These are phyloP conservation scores for Microcos paniculata DNA, from an alignment of 345 rosid species.

Conservation along the genomic window DNA sequence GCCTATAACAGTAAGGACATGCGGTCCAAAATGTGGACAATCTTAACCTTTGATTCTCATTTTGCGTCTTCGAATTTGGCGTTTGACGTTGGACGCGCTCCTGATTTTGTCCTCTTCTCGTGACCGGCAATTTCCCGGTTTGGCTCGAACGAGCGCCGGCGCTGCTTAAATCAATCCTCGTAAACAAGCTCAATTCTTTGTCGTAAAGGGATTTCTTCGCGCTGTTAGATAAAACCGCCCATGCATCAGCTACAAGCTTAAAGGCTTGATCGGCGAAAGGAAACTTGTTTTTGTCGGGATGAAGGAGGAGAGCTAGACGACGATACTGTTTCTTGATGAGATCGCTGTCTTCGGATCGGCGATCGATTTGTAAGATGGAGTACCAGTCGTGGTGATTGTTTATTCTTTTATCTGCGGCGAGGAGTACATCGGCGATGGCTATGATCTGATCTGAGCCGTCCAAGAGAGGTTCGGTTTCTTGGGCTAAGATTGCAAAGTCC, in stretches of 20 bases:
- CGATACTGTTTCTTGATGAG: conserved; percentile 81
- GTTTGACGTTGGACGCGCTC: neutral
- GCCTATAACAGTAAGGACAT: conserved; percentile 79
- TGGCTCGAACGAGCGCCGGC: neutral
- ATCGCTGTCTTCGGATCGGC: conserved; percentile 50
- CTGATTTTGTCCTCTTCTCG: conserved; percentile 28
- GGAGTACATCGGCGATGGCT: conserved; percentile 78
- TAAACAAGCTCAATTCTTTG: conserved; percentile 47
- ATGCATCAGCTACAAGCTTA: conserved; percentile 76
- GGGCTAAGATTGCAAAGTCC: conserved; percentile 81
- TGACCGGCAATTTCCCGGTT: conserved; percentile 40
- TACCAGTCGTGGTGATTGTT: conserved; percentile 76
- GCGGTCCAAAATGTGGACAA: conserved; percentile 81
- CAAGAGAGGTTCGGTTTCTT: conserved; percentile 76
- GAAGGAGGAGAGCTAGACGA: conserved; percentile 79
- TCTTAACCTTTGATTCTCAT: conserved; percentile 26
- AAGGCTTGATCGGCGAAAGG: conserved; percentile 80
- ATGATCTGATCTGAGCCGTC: conserved; percentile 92
- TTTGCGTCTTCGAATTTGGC: conserved; percentile 3
- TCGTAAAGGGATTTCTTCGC: conserved; percentile 61
- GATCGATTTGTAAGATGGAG: conserved; percentile 68
- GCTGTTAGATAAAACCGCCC: conserved; percentile 69
- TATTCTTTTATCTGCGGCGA: conserved; percentile 59
- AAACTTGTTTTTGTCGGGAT: conserved; percentile 81
- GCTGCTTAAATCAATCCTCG: conserved; percentile 56